These are phyloP conservation scores for Pseudomicrostroma phylloplanum DNA, from an alignment of 1,284 basidiomycete species.

Conservation along the genomic window DNA sequence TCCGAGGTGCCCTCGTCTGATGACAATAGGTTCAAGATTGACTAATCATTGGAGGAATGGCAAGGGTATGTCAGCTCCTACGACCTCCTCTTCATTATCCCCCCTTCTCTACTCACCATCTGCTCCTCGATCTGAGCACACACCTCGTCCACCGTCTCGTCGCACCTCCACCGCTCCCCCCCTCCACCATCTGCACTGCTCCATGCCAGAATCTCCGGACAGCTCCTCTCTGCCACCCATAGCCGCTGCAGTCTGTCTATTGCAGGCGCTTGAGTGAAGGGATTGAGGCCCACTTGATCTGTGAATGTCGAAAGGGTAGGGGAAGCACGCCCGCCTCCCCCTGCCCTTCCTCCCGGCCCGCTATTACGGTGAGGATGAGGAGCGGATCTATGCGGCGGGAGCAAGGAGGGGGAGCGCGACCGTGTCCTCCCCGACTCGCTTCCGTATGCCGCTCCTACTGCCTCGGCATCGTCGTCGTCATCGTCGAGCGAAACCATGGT, in stretches of 20 bases:
- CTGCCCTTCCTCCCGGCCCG: not conserved
- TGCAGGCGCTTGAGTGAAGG: not conserved
- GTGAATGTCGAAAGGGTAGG: not conserved
- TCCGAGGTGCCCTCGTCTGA: conserved; percentile 21
- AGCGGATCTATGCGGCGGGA: not conserved
- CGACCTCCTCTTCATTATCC: not conserved
- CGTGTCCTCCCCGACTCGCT: not conserved
- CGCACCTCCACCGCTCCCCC: not conserved
- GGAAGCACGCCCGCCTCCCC: not conserved
- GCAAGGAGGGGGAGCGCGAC: not conserved
- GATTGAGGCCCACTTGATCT: not conserved
- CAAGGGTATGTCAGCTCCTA: not conserved
- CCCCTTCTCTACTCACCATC: conserved; percentile 9
- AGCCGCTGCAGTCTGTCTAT: conserved; percentile 6
- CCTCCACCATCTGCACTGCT: not conserved
- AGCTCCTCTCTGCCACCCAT: conserved; percentile 11
- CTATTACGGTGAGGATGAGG: not conserved
- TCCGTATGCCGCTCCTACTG: not conserved
- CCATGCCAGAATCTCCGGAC: conserved; percentile 13
- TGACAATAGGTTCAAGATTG: conserved; percentile 10
- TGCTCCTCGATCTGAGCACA: conserved; percentile 17
- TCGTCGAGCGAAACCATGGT: no score
- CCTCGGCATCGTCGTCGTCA: no score
- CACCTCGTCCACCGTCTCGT: conserved; percentile 14
- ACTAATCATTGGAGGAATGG: not conserved